Evolutionary conservation across 2,329 filamentous ascomycete species (phyloP).

Genomic region (Alternaria sp.): DNA sequence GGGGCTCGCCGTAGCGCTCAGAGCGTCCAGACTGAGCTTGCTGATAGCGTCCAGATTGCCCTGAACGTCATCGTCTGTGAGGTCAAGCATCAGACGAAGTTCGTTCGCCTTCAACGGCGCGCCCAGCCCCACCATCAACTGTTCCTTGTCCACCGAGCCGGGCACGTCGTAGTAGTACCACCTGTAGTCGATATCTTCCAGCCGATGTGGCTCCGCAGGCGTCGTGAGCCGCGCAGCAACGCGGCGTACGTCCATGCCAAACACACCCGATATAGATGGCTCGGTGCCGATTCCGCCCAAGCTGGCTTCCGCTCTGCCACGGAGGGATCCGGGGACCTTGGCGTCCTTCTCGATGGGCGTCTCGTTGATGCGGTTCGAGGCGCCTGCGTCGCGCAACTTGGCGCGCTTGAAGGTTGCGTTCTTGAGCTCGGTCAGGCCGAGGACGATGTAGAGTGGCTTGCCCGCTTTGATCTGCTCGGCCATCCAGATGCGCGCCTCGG

Average conservation of each 20-base stretch:
- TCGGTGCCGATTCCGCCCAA: constrained; percentile 40
- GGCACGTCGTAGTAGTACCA: constrained; percentile 45
- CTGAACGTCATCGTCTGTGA: constrained; percentile 45
- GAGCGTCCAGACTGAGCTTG: constrained; percentile 45
- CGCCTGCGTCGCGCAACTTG: constrained; percentile 44
- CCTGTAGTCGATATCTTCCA: constrained; percentile 39
- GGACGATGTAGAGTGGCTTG: constrained; percentile 43
- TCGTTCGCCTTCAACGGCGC: constrained; percentile 44
- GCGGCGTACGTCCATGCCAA: constrained; percentile 46
- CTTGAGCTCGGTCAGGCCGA: constrained; percentile 48
- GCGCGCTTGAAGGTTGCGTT: constrained; percentile 47
- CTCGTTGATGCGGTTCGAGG: constrained; percentile 43
- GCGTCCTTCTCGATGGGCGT: constrained; percentile 40
- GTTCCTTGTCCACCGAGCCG: constrained; percentile 35
- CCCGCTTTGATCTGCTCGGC: constrained; percentile 32
- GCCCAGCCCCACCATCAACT: constrained; percentile 45
- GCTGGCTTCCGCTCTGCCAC: constrained; percentile 30
- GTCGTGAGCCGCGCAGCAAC: constrained; percentile 39
- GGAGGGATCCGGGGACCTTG: constrained; percentile 40
- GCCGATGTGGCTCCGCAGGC: constrained; percentile 40
- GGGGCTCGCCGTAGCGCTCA: constrained; percentile 45
- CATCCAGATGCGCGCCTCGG: constrained; percentile 43
- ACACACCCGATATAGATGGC: constrained; percentile 42
- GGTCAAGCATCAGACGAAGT: constrained; percentile 45
- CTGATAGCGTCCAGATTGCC: constrained; percentile 46